phyloP scores from a whole-genome alignment of 2,329 filamentous ascomycete species.

The Sporothrix globosa region DNA sequence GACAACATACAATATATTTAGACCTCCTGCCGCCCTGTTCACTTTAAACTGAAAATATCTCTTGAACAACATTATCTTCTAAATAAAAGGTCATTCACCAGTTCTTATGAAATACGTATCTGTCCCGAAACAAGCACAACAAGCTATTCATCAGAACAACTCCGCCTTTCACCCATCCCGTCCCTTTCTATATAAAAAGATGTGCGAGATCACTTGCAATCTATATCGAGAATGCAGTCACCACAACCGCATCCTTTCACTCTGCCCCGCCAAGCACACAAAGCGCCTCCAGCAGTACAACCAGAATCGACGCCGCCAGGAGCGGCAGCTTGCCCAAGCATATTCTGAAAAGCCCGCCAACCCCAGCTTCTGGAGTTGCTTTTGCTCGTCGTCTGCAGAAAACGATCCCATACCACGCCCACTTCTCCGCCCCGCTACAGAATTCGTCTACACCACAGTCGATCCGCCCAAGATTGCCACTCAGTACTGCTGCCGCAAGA shows the following conservation, averaged over 20 bases:
- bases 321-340: not conserved
- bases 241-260: slow-evolving; percentile 28
- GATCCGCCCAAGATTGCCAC: slow-evolving; percentile 15
- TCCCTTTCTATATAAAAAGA: slow-evolving; percentile 8
- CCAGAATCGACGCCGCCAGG: not conserved
- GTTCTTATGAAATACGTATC: not conserved
- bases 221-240: slow-evolving; percentile 29
- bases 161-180: not conserved
- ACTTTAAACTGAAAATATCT: not conserved
- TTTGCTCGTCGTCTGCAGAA: slow-evolving; percentile 1
- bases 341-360: not conserved
- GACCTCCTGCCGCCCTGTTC: slow-evolving; percentile 1
- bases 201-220: slow-evolving; percentile 30
- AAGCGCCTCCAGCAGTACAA: slow-evolving; percentile 24
- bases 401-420: slow-evolving; percentile 22
- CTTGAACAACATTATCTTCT: slow-evolving; percentile 1
- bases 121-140: not conserved
- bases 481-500: slow-evolving; percentile 21
- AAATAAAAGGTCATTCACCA: too few relatives aligned
- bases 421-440: slow-evolving; percentile 11
- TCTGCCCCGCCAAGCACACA: slow-evolving; percentile 21
- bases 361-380: slow-evolving; percentile 19
- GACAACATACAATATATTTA: not conserved
- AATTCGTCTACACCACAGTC: slow-evolving; percentile 3
- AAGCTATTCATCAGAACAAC: not conserved